Conservation (phyloP, 2,329 filamentous ascomycete genomes). For the Microascus cirrosus region DNA sequence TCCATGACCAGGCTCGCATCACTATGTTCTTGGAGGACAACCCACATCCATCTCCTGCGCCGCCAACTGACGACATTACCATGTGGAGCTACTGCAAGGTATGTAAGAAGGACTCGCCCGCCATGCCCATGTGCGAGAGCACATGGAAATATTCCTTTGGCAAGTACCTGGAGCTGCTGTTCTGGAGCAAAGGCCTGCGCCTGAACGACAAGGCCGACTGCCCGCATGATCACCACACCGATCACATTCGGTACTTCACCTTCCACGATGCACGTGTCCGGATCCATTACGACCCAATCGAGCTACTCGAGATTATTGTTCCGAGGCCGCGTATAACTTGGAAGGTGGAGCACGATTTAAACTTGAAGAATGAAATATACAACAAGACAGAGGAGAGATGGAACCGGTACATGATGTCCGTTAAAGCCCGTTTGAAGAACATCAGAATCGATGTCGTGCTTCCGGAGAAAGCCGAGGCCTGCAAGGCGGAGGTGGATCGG, state of each 20-base stretch:
- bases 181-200: slow-evolving; percentile 81
- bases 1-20: slow-evolving; percentile 88
- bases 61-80: slow-evolving; percentile 55
- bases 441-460: slow-evolving; percentile 89
- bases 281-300: slow-evolving; percentile 86
- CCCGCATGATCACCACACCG: slow-evolving; percentile 81
- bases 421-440: slow-evolving; percentile 70
- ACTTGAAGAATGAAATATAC: slow-evolving; percentile 87
- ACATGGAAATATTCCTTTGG: slow-evolving; percentile 98
- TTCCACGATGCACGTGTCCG: slow-evolving; percentile 75
- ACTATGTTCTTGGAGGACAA: slow-evolving; percentile 70
- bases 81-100: slow-evolving; percentile 98
- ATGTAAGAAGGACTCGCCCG: slow-evolving; percentile 81
- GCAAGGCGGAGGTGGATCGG: slow-evolving; percentile 68
- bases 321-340: slow-evolving; percentile 84
- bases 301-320: slow-evolving; percentile 88
- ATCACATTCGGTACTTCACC: slow-evolving; percentile 89
- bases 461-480: slow-evolving; percentile 74
- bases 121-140: slow-evolving; percentile 82
- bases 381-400: slow-evolving; percentile 70
- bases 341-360: slow-evolving; percentile 93
- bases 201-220: slow-evolving; percentile 61
- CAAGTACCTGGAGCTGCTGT: slow-evolving; percentile 94
- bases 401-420: slow-evolving; percentile 76
- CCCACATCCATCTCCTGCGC: slow-evolving; percentile 32